These are phyloP conservation scores for Alternaria dauci DNA, from an alignment of 2,329 filamentous ascomycete genomes.

Conservation along the genomic window DNA sequence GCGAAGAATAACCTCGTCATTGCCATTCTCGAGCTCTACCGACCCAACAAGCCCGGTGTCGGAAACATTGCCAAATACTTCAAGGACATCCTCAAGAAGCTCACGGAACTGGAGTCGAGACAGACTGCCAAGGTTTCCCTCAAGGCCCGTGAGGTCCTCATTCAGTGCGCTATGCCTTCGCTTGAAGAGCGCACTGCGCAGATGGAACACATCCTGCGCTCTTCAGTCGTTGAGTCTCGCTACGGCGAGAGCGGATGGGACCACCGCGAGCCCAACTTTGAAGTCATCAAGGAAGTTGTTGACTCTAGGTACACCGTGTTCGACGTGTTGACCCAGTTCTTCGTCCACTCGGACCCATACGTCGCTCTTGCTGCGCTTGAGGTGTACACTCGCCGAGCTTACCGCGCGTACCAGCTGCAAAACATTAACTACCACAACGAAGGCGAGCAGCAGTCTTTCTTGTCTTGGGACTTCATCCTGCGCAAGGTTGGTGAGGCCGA, in stretches of 20 bases:
- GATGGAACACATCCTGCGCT: conserved; percentile 98
- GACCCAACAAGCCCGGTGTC: conserved; percentile 89
- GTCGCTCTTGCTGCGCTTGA: conserved; percentile 92
- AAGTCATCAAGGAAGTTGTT: conserved; percentile 95
- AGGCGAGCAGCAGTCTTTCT: conserved; percentile 75
- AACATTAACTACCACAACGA: conserved; percentile 86
- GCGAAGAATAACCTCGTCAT: conserved; percentile 94
- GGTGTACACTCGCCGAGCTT: conserved; percentile 94
- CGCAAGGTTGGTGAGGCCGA: conserved; percentile 93
- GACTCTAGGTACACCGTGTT: conserved; percentile 99
- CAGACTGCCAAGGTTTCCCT: conserved; percentile 93
- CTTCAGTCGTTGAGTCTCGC: conserved; percentile 93
- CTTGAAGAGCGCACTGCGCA: conserved; percentile 93
- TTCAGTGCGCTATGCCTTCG: conserved; percentile 95
- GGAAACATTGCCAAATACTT: conserved; percentile 90
- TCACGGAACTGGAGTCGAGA: conserved; percentile 89
- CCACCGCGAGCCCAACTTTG: conserved; percentile 88
- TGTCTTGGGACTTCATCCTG: conserved; percentile 96
- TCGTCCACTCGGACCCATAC: conserved; percentile 92
- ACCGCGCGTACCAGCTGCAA: conserved; percentile 94
- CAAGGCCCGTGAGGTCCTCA: conserved; percentile 96
- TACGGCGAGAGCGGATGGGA: conserved; percentile 98
- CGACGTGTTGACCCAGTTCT: conserved; percentile 94
- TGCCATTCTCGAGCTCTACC: conserved; percentile 91
- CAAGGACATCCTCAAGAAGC: conserved; percentile 79